Evolutionary conservation across 441 rosid genomes (phyloP).

Genomic region (Brassica balearica): DNA sequence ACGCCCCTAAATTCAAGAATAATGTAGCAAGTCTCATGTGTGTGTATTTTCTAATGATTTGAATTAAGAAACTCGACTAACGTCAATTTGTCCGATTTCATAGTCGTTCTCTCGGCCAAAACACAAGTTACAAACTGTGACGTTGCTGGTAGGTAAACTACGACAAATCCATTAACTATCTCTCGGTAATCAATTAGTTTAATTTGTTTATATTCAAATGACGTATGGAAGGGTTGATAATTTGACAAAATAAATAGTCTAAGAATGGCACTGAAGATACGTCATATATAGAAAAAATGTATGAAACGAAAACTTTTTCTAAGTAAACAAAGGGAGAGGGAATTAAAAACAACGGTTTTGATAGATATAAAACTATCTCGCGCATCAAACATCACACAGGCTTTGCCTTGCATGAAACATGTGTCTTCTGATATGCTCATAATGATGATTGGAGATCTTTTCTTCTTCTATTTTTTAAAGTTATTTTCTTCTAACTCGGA

Average conservation of each 20-base stretch:
- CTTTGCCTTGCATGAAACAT: too few species aligned
- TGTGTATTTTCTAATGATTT: too few species aligned
- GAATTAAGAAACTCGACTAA: too few species aligned
- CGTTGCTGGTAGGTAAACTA: slow-evolving; percentile 23
- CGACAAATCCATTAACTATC: neutral
- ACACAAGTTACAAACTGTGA: neutral
- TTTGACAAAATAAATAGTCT: neutral
- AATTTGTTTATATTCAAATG: neutral
- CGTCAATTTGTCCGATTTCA: neutral
- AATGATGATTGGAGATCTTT: too few species aligned
- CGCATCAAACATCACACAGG: too few species aligned
- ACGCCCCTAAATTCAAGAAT: too few species aligned
- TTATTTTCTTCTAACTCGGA: too few species aligned
- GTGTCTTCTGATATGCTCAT: too few species aligned
- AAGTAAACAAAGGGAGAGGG: slow-evolving; percentile 11
- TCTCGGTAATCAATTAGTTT: neutral
- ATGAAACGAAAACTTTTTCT: neutral
- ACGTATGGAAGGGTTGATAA: neutral
- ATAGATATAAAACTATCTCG: too few species aligned
- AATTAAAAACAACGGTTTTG: neutral
- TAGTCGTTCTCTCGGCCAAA: neutral
- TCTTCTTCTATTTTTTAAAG: too few species aligned
- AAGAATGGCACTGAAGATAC: neutral
- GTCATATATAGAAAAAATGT: neutral
- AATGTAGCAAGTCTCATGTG: too few species aligned